Evolutionary conservation across 441 rosid genomes (phyloP).

Genomic region (Populus hybrid): DNA sequence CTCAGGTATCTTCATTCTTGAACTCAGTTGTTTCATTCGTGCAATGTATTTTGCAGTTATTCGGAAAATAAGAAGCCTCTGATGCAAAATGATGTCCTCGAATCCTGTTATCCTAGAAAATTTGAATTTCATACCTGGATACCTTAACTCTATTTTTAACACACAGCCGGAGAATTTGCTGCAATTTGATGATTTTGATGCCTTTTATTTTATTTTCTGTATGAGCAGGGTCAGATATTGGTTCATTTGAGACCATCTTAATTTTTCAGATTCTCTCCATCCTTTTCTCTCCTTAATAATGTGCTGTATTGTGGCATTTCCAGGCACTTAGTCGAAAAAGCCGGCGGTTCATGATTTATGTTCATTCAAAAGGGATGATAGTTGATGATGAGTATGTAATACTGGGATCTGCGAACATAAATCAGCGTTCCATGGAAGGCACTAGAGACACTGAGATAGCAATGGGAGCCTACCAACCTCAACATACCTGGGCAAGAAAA

Average conservation of each 20-base stretch:
- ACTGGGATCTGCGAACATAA: conserved; percentile 92
- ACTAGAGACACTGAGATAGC: conserved; percentile 97
- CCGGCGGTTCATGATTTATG: conserved; percentile 92
- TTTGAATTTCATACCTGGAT: not conserved
- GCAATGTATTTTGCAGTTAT: conserved; percentile 5
- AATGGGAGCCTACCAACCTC: conserved; percentile 98
- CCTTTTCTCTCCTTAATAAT: not conserved
- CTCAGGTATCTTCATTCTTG: conserved; percentile 54
- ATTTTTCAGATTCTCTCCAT: not conserved
- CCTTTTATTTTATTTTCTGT: not conserved
- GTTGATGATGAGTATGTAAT: conserved; percentile 89
- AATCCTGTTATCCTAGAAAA: not conserved
- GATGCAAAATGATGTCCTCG: not conserved
- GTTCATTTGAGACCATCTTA: not conserved
- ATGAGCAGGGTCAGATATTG: not conserved
- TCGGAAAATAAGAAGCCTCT: not conserved
- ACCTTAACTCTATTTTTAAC: not conserved
- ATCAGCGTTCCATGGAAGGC: conserved; percentile 96
- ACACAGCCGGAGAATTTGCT: not conserved
- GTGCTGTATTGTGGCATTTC: conserved; percentile 8
- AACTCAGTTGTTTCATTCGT: not conserved
- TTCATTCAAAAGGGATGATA: conserved; percentile 97
- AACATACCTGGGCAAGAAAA: conserved; percentile 72
- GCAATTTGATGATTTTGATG: not conserved
- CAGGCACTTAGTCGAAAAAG: conserved; percentile 62